Evolutionary conservation across 805 yeast genomes (phyloP).

Genomic region (Metschnikowia similis): DNA sequence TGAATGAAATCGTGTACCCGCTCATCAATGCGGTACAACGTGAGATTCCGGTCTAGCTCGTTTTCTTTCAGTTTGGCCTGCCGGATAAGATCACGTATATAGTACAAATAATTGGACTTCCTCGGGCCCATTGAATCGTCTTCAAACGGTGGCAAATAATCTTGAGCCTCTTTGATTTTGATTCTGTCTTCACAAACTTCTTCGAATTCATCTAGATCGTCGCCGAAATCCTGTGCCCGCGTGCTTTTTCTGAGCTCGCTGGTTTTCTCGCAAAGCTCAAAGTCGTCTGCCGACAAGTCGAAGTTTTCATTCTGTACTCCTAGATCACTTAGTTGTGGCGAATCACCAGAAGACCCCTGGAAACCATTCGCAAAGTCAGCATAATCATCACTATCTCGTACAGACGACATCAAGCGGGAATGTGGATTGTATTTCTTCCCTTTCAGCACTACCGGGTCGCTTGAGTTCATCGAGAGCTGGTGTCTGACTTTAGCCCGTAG

Average conservation of each 20-base stretch:
- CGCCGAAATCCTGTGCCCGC: constrained; percentile 19
- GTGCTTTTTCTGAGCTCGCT: constrained; percentile 19
- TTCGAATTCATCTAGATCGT: constrained; percentile 28
- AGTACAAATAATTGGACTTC: constrained; percentile 19
- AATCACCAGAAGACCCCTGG: constrained; percentile 33
- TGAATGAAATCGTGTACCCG: constrained; percentile 29
- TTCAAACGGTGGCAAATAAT: constrained; percentile 15
- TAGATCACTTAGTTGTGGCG: constrained; percentile 36
- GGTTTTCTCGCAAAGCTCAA: constrained; percentile 26
- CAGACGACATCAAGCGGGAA: constrained; percentile 3
- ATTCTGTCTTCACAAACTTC: constrained; percentile 15
- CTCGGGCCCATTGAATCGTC: constrained; percentile 7
- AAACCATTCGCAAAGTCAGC: constrained; percentile 21
- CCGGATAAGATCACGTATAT: constrained; percentile 31
- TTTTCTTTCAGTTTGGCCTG: constrained; percentile 32
- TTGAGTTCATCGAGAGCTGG: constrained; percentile 24
- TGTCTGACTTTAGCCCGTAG: constrained; percentile 30
- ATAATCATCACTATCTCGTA: constrained; percentile 1
- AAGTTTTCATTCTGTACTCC: constrained; percentile 30
- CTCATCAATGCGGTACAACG: constrained; percentile 30
- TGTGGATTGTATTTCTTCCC: background rate
- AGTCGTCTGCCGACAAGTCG: constrained; percentile 31
- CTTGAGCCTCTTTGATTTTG: constrained; percentile 22
- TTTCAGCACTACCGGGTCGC: constrained; percentile 33
- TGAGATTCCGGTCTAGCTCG: constrained; percentile 32